A percentile compares a stretch with the other conserved stretches of the same genome.
phyloP scores from a whole-genome alignment of 257 asterid species.

The Schizonepeta tenuifolia region DNA sequence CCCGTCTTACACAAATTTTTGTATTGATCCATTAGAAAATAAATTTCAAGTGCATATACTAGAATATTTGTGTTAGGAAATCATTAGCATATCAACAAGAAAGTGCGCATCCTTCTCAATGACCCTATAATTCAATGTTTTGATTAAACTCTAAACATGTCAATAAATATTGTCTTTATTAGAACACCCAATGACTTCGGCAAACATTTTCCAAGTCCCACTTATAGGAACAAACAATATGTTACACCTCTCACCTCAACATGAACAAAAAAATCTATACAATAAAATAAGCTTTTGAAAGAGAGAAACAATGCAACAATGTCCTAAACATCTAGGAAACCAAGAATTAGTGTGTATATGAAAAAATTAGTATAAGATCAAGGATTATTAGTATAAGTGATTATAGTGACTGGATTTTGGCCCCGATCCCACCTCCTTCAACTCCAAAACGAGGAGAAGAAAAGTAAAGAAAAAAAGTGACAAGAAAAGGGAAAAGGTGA shows the following conservation, averaged over 20 bases:
- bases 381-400: neutral
- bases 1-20: no score
- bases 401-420: no score
- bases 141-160: neutral
- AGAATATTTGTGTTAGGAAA: no score
- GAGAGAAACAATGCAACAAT: constrained; percentile 22
- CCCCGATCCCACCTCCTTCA: no score
- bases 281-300: neutral
- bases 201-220: neutral
- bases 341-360: neutral
- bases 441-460: no score
- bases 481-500: no score
- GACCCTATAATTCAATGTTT: no score
- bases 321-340: neutral
- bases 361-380: constrained; percentile 19
- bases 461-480: no score
- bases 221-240: neutral
- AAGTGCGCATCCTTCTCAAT: neutral
- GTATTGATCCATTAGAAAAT: no score
- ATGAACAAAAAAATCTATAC: neutral
- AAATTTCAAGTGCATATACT: no score
- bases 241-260: neutral
- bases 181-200: neutral
- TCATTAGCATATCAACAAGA: no score
- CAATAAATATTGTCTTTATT: neutral